Evolutionary conservation across 192 early-diverging fungal genomes (phyloP), one percentile per base, ranked within the genome.

Genomic region (Dissophora globulifera): DNA sequence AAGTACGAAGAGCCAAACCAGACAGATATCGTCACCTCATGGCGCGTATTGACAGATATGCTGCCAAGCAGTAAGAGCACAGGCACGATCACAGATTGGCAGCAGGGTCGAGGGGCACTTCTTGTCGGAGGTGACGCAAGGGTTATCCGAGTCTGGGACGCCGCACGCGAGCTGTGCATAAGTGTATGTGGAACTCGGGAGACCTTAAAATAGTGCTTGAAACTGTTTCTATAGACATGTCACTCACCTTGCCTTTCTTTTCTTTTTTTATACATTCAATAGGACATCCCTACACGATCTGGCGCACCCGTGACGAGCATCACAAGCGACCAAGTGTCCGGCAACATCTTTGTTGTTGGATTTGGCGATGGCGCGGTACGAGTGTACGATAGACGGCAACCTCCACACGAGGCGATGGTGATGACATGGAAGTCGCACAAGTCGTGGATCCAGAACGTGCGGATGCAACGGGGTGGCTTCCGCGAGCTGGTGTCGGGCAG

Each of bases 131-230:
- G 94, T 19, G 91, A 91, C 67, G 78, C 83, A 7, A 59, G 84
- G 15, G 57, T 87, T 15, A 88, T 94, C 50, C 80, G 87, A 43
- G 84, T 95, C 0, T 95, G 94, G 94, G 93, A 94, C 82, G 90
- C 92, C 12, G 84, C 89, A 11, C 83, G 87, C 32, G 94, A 95
- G 61, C 62, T 90, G 25, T 89, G 87, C 35, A 76, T 90, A 16
- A 87, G 82, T 53, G 90, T 91, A 87, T 59, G 83, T 69, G 13
- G 25, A 48, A n/a, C n/a, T 23, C 7, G 27, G 47, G 40, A 38
- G 6, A 38, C 35, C 35, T 38, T n/a, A n/a, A n/a, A n/a, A n/a
- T n/a, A n/a, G n/a, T n/a, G n/a, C n/a, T n/a, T n/a, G n/a, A n/a
- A n/a, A n/a, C n/a, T n/a, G n/a, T n/a, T n/a, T n/a, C n/a, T n/a